A percentile compares a stretch with the other conserved stretches of the same genome.
These are phyloP conservation scores for Ophiostoma australiae DNA, from an alignment of 2,329 filamentous ascomycete species.

Conservation along the genomic window DNA sequence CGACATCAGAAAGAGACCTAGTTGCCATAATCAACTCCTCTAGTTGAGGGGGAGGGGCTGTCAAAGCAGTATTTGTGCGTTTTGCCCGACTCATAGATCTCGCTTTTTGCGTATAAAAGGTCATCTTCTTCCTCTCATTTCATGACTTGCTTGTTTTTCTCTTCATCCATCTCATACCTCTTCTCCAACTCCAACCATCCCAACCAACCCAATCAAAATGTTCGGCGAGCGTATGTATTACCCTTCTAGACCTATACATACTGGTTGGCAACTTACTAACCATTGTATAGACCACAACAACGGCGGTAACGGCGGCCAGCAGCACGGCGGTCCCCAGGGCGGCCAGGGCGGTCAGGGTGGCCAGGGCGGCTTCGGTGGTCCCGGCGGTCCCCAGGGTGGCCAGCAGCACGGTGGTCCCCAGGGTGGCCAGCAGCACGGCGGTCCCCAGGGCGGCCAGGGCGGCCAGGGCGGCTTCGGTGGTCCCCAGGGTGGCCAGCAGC, in stretches of 20 bases:
- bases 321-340: not conserved
- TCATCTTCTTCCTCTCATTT: not conserved
- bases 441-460: not conserved
- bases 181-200: not conserved
- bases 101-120: not conserved
- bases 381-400: not conserved
- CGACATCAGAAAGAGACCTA: not conserved
- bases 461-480: not conserved
- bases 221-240: constrained; percentile 12
- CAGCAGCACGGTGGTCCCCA: not conserved
- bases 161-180: constrained; percentile 4
- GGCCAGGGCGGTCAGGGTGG: not conserved
- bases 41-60: not conserved
- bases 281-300: not conserved
- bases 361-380: not conserved
- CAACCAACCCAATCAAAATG: not conserved
- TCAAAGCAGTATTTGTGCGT: not conserved
- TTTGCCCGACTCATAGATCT: not conserved
- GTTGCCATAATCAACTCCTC: not conserved
- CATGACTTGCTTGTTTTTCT: not conserved
- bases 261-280: not conserved
- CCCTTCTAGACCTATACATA: too few species aligned
- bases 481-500: not conserved
- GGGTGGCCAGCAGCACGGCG: not conserved
- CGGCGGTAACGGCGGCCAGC: constrained; percentile 11